A percentile compares a stretch with the other conserved stretches of the same genome.
phyloP scores from a whole-genome alignment of 2,329 filamentous ascomycete genomes.

The Knufia fluminis region DNA sequence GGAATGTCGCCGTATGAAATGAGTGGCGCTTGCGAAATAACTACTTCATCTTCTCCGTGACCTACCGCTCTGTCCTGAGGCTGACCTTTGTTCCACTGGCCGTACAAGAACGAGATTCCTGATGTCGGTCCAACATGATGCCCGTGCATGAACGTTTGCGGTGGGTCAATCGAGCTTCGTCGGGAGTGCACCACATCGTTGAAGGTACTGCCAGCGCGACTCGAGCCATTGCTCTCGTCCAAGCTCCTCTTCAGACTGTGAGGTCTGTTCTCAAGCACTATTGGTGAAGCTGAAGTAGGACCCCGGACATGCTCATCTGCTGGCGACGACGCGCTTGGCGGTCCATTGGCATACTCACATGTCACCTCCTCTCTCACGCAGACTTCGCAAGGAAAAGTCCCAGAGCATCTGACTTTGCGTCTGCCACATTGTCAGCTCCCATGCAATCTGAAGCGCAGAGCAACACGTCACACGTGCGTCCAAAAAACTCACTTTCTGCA shows the following conservation, averaged over 20 bases:
- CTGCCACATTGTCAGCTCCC: constrained; percentile 9
- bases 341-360: constrained; percentile 18
- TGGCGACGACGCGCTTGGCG: neutral
- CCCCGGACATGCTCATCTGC: neutral
- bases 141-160: constrained; percentile 29
- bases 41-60: constrained; percentile 27
- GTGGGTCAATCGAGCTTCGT: constrained; percentile 16
- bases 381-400: constrained; percentile 20
- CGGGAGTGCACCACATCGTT: constrained; percentile 8
- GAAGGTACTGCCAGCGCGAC: neutral
- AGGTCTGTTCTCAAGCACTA: neutral
- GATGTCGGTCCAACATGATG: constrained; percentile 43
- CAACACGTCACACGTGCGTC: no score
- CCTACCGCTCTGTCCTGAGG: constrained; percentile 28
- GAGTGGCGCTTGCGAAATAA: constrained; percentile 26
- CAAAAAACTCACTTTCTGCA: constrained; percentile 19
- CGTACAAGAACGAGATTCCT: constrained; percentile 46
- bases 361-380: constrained; percentile 18
- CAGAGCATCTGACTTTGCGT: constrained; percentile 20
- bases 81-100: constrained; percentile 54
- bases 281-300: neutral
- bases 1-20: constrained; percentile 34
- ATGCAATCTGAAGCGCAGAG: no score
- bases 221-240: neutral
- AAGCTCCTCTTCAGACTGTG: neutral